Conservation (phyloP, 495 filamentous ascomycete genomes). For the Penicillium paradoxum region DNA sequence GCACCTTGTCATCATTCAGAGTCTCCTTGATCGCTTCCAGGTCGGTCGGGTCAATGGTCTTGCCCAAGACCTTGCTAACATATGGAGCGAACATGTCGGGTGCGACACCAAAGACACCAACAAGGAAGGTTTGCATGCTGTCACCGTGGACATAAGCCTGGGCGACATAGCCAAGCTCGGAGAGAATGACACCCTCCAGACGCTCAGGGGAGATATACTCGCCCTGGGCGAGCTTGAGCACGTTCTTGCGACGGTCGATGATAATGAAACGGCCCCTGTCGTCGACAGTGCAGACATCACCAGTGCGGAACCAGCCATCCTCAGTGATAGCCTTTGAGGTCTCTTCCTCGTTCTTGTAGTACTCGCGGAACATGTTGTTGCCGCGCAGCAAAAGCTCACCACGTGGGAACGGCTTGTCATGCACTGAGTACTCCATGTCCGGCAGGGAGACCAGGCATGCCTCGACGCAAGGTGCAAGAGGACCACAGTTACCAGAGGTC, state of each 20-base stretch:
- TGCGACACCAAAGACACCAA: constrained; percentile 83
- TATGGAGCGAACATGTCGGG: constrained; percentile 75
- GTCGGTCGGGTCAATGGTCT: constrained; percentile 57
- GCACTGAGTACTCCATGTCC: constrained; percentile 89
- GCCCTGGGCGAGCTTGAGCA: constrained; percentile 94
- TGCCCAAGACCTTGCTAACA: constrained; percentile 68
- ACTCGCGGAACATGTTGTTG: constrained; percentile 70
- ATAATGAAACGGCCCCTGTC: constrained; percentile 82
- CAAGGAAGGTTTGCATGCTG: constrained; percentile 72
- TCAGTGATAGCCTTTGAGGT: constrained; percentile 74
- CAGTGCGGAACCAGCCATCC: constrained; percentile 97
- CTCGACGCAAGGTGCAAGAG: constrained; percentile 61
- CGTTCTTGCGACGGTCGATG: constrained; percentile 96
- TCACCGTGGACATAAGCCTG: constrained; percentile 92
- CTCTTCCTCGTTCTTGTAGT: constrained; percentile 84
- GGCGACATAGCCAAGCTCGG: constrained; percentile 67
- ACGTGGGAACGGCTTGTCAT: constrained; percentile 88
- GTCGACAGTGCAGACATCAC: constrained; percentile 83
- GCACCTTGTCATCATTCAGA: constrained; percentile 61
- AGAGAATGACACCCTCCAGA: constrained; percentile 89
- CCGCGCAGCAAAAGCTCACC: constrained; percentile 87
- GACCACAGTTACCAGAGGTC: constrained; percentile 76
- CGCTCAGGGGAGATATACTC: constrained; percentile 98
- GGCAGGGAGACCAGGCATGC: constrained; percentile 80
- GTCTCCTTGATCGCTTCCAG: constrained; percentile 60